Evolutionary conservation across 495 filamentous ascomycete genomes (phyloP).

Genomic region (Aspergillus biplanus): DNA sequence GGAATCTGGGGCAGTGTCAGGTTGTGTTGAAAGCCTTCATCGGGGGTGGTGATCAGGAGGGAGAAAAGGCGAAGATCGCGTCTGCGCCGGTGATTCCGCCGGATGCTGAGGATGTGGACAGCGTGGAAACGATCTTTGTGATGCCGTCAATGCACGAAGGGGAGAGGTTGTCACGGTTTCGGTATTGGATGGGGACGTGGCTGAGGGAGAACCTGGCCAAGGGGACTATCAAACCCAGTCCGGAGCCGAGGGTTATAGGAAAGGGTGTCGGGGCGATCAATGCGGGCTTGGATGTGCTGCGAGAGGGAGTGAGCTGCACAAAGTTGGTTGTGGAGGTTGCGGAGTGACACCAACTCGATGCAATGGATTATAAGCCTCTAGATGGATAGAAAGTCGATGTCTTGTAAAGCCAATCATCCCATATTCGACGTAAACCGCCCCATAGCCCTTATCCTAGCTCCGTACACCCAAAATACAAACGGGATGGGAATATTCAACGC

Average conservation of each 20-base stretch:
- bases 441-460: constrained; percentile 3
- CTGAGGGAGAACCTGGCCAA: constrained; percentile 44
- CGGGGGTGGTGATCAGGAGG: constrained; percentile 15
- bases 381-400: too few species aligned
- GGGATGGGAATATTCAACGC: constrained; percentile 12
- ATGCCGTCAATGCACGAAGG: constrained; percentile 35
- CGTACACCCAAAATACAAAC: constrained; percentile 8
- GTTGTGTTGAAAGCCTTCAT: constrained; percentile 43
- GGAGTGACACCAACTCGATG: constrained; percentile 21
- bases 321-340: constrained; percentile 52
- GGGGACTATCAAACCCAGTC: constrained; percentile 47
- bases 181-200: constrained; percentile 47
- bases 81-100: constrained; percentile 39
- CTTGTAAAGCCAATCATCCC: constrained; percentile 8
- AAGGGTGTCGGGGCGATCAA: constrained; percentile 49
- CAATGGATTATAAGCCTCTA: too few species aligned
- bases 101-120: constrained; percentile 35
- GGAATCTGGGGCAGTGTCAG: constrained; percentile 36
- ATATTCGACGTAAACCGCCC: constrained; percentile 8
- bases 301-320: constrained; percentile 49
- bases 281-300: constrained; percentile 45
- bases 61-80: constrained; percentile 38
- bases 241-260: constrained; percentile 45
- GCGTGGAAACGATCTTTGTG: constrained; percentile 47
- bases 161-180: constrained; percentile 41